Evolutionary conservation across 2,329 filamentous ascomycete genomes (phyloP), one percentile per base, ranked within the genome.

Genomic region (Curvularia lunata): DNA sequence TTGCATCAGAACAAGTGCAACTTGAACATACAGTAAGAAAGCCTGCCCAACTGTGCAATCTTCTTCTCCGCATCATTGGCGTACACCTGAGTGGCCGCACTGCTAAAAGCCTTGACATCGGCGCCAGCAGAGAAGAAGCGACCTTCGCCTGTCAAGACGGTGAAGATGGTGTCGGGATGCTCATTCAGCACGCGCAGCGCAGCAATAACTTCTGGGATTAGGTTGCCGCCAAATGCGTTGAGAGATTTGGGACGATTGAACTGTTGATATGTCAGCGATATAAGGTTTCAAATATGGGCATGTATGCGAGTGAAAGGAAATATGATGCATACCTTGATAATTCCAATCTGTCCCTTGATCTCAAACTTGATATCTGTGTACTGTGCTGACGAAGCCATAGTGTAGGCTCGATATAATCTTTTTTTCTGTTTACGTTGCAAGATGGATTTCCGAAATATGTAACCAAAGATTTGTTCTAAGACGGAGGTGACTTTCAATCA

Each of bases 121-220:
- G 81, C 81, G 18, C 81, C 81, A 0, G 81, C 79, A 19, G 77
- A 81, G 64, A 83, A 83, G 68, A 83, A 83, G 10, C 81, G 71
- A 1, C 81, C 81, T 61, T 82, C 80, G 18, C 81, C 81, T 0
- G 81, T 83, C 10, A 83, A 60, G 1, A 83, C 81, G 1, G 81
- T 83, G 64, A 83, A 82, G 13, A 83, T 67, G 5, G 81, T 83
- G 38, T 79, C 76, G 3, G 81, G 80, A 60, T 83, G 75, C 32
- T 79, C 74, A 61, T 83, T 76, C 4, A 83, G 72, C 34, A 78
- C 74, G 56, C 80, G 70, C 1, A 83, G 68, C 0, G 79, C 81
- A 4, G 69, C 71, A 23, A 82, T 77, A 7, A 74, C 74, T 46
- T 83, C 80, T 4, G 71, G 43, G 45, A 82, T 75, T 6, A 83